Base-by-base conservation (phyloP, 73 alveolate species). In the Diophrys appendiculata region DNA sequence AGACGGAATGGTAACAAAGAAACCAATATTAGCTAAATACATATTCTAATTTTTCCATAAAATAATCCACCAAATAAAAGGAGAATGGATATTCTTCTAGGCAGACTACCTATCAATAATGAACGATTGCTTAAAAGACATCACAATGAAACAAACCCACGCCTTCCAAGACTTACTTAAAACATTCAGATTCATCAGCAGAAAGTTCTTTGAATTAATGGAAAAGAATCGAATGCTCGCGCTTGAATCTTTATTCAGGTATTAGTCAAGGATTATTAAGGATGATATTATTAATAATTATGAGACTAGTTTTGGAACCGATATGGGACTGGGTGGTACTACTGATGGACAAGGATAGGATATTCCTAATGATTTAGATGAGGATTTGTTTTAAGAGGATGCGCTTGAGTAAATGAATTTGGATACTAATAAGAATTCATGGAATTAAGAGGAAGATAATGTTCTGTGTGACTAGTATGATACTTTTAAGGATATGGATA, bases 31-130 rank as follows among this genome's bases (percentile, higher is more conserved):
- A 14, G 35, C 76, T 29, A 33, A 73, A 23, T 72, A 80, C 3
- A 75, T 77, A 29, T 70, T 32, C 25, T 35, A 70, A 18, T 87
- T 78, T 60, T 83, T 92, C 34, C 72, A 78, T 55, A 80, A 92
- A 80, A 79, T 92, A 14, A 73, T 86, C n/a, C 78, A 81, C 69
- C 76, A 86, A 29, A 68, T 88, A n/a, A 72, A 86, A 65, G 92
- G 93, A 1, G 90, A 88, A 28, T 92, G 96, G 96, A 80, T 92
- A 30, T 92, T 92, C 64, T 92, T 86, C 82, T 77, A 92, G 67
- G 34, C 90, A 0, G 96, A 90, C 33, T 92, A 81, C 82, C 67
- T 92, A 27, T 65, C 72, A 24, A 68, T 72, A 13, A 76, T 92
- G 34, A 71, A 90, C 29, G 77, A 55, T 23, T 68, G 70, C 14